These are phyloP conservation scores for Tricholoma sp. DNA, from an alignment of 768 basidiomycete species.

Conservation along the genomic window DNA sequence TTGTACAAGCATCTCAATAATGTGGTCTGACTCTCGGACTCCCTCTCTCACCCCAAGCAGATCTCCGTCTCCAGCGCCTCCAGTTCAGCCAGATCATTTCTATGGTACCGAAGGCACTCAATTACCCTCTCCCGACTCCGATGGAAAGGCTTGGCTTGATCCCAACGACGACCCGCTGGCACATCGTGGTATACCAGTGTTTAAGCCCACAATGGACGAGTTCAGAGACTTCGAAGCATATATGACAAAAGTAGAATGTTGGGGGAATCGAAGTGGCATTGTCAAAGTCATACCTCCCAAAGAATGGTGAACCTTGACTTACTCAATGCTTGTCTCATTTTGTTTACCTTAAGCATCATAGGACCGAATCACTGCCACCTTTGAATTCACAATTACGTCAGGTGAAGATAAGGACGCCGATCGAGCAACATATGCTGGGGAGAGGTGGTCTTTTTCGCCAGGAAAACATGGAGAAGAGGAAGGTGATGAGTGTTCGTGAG, in stretches of 20 bases:
- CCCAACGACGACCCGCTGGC: constrained; percentile 80
- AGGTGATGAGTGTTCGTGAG: constrained; percentile 78
- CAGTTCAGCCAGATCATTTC: constrained; percentile 79
- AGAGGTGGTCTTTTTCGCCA: constrained; percentile 83
- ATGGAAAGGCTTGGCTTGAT: constrained; percentile 61
- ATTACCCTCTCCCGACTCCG: constrained; percentile 56
- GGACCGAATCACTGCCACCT: constrained; percentile 71
- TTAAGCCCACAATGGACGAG: constrained; percentile 90
- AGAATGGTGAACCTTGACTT: constrained; percentile 67
- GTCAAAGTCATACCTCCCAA: constrained; percentile 94
- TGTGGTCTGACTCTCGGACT: constrained; percentile 31
- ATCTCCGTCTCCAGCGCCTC: constrained; percentile 50
- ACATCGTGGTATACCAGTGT: constrained; percentile 91
- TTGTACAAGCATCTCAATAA: constrained; percentile 13
- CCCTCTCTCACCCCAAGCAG: constrained; percentile 43
- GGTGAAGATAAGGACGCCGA: constrained; percentile 83
- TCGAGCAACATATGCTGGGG: constrained; percentile 91
- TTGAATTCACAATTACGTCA: constrained; percentile 63
- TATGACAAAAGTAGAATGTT: constrained; percentile 80
- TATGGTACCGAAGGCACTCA: constrained; percentile 53
- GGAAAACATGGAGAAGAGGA: constrained; percentile 86
- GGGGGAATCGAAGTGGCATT: constrained; percentile 89
- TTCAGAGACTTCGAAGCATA: constrained; percentile 90
- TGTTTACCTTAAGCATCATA: constrained; percentile 16
- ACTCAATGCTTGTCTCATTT: constrained; percentile 13